These are phyloP conservation scores for Pseudogymnoascus sp. DNA, from an alignment of 2,329 filamentous ascomycete genomes.

Conservation along the genomic window DNA sequence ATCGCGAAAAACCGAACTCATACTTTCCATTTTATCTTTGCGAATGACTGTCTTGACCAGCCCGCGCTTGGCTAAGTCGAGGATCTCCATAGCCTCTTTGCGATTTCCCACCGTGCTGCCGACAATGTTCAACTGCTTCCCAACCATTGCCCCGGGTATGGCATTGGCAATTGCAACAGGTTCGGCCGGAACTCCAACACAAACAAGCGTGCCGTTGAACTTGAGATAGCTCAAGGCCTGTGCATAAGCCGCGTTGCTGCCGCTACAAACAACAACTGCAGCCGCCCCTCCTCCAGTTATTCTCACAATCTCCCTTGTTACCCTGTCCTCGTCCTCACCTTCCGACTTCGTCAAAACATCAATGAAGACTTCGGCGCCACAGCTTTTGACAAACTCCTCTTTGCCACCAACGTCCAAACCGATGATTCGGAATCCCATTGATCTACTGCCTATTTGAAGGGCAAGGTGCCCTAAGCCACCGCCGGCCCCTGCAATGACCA, in stretches of 20 bases:
- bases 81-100: constrained; percentile 39
- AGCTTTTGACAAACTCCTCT: constrained; percentile 46
- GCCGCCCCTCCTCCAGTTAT: constrained; percentile 52
- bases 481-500: constrained; percentile 52
- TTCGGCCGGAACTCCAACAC: constrained; percentile 41
- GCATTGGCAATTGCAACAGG: constrained; percentile 37
- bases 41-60: constrained; percentile 38
- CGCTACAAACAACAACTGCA: constrained; percentile 50
- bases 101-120: constrained; percentile 43
- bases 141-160: constrained; percentile 34
- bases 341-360: constrained; percentile 49
- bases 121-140: constrained; percentile 37
- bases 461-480: constrained; percentile 57
- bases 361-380: constrained; percentile 58
- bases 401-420: constrained; percentile 58
- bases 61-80: constrained; percentile 40
- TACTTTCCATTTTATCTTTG: constrained; percentile 38
- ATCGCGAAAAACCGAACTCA: constrained; percentile 37
- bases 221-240: constrained; percentile 41
- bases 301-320: constrained; percentile 40
- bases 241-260: constrained; percentile 42
- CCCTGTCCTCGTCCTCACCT: constrained; percentile 25
- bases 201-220: constrained; percentile 42
- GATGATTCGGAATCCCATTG: constrained; percentile 56
- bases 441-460: constrained; percentile 49